Conservation (phyloP, 2,329 filamentous ascomycete species). For the Epichloe elymi region DNA sequence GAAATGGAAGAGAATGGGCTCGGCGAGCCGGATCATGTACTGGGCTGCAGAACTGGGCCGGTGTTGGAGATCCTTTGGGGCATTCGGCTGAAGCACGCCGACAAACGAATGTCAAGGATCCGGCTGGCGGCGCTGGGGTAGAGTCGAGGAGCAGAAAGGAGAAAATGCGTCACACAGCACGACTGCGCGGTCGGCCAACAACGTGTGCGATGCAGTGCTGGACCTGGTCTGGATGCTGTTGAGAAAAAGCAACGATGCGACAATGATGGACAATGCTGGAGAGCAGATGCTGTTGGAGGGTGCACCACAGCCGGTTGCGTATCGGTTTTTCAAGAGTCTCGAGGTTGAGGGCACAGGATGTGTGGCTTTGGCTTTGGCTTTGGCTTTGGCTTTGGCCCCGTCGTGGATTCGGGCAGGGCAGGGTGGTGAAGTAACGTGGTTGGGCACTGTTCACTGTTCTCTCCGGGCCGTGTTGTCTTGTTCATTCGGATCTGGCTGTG, state of each 20-base stretch:
- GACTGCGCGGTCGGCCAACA: constrained; percentile 1
- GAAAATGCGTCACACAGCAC: constrained; percentile 3
- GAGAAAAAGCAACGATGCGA: background rate
- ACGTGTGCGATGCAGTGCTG: background rate
- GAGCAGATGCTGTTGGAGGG: background rate
- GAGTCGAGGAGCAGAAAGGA: constrained; percentile 1
- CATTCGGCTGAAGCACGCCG: constrained; percentile 5
- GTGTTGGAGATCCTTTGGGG: constrained; percentile 1
- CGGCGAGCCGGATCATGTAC: constrained; percentile 8
- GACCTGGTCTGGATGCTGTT: background rate
- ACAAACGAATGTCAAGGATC: background rate
- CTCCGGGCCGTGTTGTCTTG: too few species aligned
- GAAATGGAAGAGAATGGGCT: constrained; percentile 5
- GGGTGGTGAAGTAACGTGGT: background rate
- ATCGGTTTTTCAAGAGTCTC: background rate
- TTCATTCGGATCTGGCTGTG: too few species aligned
- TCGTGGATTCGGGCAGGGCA: constrained; percentile 1
- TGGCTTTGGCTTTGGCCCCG: background rate
- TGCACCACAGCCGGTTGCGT: background rate
- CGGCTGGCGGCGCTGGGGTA: background rate
- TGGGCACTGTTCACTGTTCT: background rate
- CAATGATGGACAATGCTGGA: background rate
- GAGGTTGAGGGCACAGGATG: background rate
- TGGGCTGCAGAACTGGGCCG: constrained; percentile 4
- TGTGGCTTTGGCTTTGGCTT: background rate